Percentiles rank a stretch among this genome's conserved stretches.
Evolutionary conservation across 208 protist species (phyloP).

Genomic region (Sergeia podlipaevii): DNA sequence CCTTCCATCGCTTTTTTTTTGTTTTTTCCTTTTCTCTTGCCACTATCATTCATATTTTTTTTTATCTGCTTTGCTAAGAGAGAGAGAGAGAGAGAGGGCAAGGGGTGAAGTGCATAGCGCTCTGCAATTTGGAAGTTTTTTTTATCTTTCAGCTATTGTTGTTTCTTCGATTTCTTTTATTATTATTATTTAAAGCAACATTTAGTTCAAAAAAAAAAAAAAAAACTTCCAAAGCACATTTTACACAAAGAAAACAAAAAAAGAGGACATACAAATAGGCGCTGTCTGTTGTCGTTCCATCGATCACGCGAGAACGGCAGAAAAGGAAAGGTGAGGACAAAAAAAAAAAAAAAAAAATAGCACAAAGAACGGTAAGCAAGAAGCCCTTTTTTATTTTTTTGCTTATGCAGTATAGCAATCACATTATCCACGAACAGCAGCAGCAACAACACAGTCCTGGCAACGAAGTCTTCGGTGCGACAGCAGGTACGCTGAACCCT

Average conservation of each 20-base stretch:
- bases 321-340: conserved; percentile 4
- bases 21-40: background rate
- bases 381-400: conserved; percentile 5
- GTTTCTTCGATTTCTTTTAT: background rate
- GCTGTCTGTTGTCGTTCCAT: too few relatives aligned
- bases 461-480: conserved; percentile 13
- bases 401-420: background rate
- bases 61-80: background rate
- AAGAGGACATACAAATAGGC: too few relatives aligned
- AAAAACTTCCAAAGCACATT: background rate
- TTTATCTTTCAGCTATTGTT: conserved; percentile 2
- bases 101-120: background rate
- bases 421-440: conserved; percentile 7
- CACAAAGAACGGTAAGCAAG: too few relatives aligned
- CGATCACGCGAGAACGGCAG: too few relatives aligned
- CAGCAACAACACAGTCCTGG: conserved; percentile 11
- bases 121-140: conserved; percentile 4
- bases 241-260: too few relatives aligned
- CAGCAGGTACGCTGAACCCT: too few relatives aligned
- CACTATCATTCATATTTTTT: background rate
- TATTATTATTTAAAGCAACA: conserved; percentile 8
- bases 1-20: background rate
- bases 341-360: conserved; percentile 6
- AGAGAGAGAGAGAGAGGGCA: background rate
- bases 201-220: conserved; percentile 9